A percentile compares a stretch with the other conserved stretches of the same genome.
phyloP scores from a whole-genome alignment of 371 early-diverging fungal species.

The Massospora cicadina region DNA sequence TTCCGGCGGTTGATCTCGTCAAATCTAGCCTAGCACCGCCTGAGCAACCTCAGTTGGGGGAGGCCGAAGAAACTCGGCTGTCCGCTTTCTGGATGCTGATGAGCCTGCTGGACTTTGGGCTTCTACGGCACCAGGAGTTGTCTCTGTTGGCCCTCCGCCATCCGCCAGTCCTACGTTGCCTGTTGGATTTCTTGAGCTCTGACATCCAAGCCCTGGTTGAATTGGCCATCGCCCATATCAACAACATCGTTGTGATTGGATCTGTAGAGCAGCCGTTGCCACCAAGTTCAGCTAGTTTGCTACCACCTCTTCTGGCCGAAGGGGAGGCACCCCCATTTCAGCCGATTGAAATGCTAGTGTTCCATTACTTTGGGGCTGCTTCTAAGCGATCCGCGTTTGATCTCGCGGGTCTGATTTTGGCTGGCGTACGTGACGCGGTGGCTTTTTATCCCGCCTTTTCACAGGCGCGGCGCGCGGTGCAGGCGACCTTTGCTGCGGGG shows the following conservation, averaged over 20 bases:
- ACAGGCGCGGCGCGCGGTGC: background rate
- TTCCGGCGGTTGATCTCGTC: background rate
- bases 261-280: background rate
- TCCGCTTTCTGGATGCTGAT: constrained; percentile 8
- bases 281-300: background rate
- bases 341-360: background rate
- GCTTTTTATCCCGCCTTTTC: background rate
- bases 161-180: background rate
- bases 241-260: background rate
- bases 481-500: background rate
- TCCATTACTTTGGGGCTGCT: background rate
- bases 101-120: background rate
- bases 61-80: background rate
- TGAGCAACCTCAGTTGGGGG: background rate
- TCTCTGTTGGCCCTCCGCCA: background rate
- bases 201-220: background rate
- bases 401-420: background rate
- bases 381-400: background rate
- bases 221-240: constrained; percentile 6
- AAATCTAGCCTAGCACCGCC: background rate
- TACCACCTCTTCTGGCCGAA: background rate
- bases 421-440: background rate
- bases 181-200: background rate
- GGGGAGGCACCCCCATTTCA: background rate
- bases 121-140: constrained; percentile 3